These are phyloP conservation scores for Torulaspora delbrueckii DNA, from an alignment of 805 yeast genomes.

Conservation along the genomic window DNA sequence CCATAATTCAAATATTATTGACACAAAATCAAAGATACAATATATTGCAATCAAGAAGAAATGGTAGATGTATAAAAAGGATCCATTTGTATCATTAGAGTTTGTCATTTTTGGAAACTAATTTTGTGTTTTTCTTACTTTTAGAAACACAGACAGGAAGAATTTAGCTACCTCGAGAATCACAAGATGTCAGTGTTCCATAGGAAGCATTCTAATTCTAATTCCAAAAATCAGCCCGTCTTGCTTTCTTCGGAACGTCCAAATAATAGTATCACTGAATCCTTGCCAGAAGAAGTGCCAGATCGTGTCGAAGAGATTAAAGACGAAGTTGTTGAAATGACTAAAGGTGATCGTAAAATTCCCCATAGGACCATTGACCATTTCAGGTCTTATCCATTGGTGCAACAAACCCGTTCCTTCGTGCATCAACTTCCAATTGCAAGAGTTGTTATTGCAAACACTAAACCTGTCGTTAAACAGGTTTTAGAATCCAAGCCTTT, in stretches of 20 bases:
- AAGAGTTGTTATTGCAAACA: conserved; percentile 32
- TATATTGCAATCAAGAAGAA: background rate
- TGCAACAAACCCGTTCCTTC: conserved; percentile 38
- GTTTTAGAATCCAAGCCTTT: conserved; percentile 31
- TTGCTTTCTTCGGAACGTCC: conserved; percentile 13
- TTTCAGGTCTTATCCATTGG: conserved; percentile 46
- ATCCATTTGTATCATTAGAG: background rate
- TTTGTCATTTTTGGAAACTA: background rate
- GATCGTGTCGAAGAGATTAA: conserved; percentile 5
- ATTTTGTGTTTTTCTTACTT: background rate
- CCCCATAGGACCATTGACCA: conserved; percentile 38
- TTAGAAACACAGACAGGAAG: background rate
- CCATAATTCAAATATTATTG: background rate
- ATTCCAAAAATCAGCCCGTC: conserved; percentile 11
- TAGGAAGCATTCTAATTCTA: conserved; percentile 13
- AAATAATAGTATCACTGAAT: conserved; percentile 3
- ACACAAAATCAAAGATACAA: conserved; percentile 2
- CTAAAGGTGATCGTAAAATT: conserved; percentile 2
- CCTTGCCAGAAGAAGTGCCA: conserved; percentile 7
- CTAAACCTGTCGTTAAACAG: conserved; percentile 32
- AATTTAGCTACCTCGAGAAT: background rate
- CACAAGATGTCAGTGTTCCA: conserved; percentile 15
- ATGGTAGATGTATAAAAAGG: background rate
- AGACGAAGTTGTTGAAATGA: conserved; percentile 2
- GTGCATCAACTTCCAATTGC: conserved; percentile 37